Conservation (phyloP, 164 flowering plant species). For the Paratinospora sagittata region DNA sequence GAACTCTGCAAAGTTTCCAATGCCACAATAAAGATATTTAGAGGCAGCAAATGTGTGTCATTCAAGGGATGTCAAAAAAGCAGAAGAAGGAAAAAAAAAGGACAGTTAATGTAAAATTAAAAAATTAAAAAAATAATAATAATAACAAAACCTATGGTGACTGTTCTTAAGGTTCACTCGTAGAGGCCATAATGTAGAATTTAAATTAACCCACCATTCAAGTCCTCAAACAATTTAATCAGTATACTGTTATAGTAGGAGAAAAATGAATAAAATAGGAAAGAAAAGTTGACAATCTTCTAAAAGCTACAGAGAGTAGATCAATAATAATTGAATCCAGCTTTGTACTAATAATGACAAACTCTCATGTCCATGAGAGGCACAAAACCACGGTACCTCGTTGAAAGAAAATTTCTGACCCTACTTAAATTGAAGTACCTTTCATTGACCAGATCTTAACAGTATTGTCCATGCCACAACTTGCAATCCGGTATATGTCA, state of each 20-base stretch:
- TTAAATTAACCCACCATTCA: not conserved
- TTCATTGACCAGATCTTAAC: slow-evolving; percentile 99
- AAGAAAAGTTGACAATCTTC: not conserved
- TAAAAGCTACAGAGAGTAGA: not conserved
- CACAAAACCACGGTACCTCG: no score
- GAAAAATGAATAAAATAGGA: not conserved
- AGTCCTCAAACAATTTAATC: not conserved
- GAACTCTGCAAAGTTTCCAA: slow-evolving; percentile 51
- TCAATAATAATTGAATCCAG: not conserved
- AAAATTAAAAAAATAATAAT: no score
- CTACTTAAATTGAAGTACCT: slow-evolving; percentile 37
- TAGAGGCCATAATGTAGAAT: not conserved
- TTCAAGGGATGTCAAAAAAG: not conserved
- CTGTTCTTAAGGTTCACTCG: not conserved
- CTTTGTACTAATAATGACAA: no score
- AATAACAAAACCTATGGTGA: no score
- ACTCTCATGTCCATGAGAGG: no score
- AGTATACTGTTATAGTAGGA: not conserved
- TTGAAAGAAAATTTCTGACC: not conserved
- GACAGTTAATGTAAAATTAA: no score
- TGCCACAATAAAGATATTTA: slow-evolving; percentile 5
- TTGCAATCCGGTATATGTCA: slow-evolving; percentile 86
- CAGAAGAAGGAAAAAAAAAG: no score
- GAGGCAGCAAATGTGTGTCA: no score
- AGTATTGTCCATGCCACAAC: slow-evolving; percentile 99